phyloP scores from a whole-genome alignment of 2,329 filamentous ascomycete genomes.

The Ophiostoma perfectum region DNA sequence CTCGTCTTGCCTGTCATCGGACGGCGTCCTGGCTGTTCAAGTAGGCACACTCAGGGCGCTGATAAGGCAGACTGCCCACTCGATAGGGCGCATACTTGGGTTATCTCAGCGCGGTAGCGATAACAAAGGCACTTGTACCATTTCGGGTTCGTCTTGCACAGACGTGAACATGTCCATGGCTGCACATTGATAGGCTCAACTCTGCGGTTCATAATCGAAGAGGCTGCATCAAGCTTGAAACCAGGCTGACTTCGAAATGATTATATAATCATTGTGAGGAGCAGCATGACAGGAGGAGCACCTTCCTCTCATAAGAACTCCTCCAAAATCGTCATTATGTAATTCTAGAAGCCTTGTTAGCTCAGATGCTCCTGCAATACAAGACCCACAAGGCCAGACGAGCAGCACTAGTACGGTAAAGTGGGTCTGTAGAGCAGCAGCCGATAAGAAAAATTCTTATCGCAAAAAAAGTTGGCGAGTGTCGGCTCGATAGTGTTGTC shows the following conservation, averaged over 20 bases:
- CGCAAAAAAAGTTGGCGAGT: conserved; percentile 18
- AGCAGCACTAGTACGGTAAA: not conserved
- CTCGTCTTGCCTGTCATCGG: too few species aligned
- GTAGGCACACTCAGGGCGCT: not conserved
- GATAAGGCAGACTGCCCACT: not conserved
- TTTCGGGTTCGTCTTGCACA: not conserved
- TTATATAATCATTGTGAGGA: conserved; percentile 1
- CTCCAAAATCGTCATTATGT: not conserved
- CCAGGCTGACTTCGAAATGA: not conserved
- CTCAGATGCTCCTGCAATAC: not conserved
- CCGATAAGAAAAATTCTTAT: conserved; percentile 26
- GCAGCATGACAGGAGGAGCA: too few species aligned
- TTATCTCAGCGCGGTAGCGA: not conserved
- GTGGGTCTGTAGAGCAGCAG: not conserved
- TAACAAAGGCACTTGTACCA: not conserved
- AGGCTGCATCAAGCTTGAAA: not conserved
- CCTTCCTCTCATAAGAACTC: not conserved
- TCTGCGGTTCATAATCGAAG: not conserved
- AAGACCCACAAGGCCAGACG: not conserved
- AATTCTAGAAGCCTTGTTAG: not conserved
- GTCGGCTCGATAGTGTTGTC: not conserved
- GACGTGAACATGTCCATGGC: not conserved
- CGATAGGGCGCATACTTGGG: not conserved
- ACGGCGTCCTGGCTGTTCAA: not conserved
- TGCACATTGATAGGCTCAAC: not conserved